These are phyloP conservation scores for Auriscalpium orientale DNA, from an alignment of 768 basidiomycete genomes.

Conservation along the genomic window DNA sequence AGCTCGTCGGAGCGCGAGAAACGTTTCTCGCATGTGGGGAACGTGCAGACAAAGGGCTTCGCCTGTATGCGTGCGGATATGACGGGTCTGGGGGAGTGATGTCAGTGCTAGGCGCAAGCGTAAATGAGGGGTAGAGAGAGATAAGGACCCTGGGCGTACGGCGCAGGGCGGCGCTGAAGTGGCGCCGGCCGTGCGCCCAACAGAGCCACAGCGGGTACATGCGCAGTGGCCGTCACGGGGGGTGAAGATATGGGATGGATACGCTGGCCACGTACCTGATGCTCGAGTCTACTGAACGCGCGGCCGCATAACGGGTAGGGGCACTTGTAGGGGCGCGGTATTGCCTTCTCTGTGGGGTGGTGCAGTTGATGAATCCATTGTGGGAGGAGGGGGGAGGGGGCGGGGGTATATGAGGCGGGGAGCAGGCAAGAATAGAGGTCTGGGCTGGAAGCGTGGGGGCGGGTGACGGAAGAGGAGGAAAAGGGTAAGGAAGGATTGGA, in stretches of 20 bases:
- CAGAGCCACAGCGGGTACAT: neutral
- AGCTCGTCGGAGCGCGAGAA: slow-evolving; percentile 98
- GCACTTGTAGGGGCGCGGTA: slow-evolving; percentile 88
- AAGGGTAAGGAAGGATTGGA: neutral
- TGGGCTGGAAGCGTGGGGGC: slow-evolving; percentile 5
- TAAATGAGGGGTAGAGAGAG: neutral
- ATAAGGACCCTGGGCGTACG: neutral
- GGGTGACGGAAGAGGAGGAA: slow-evolving; percentile 2
- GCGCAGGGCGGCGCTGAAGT: neutral
- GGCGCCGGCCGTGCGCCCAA: neutral
- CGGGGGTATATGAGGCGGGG: neutral
- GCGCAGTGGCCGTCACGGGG: slow-evolving; percentile 7
- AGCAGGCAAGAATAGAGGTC: slow-evolving; percentile 6
- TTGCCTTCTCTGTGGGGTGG: slow-evolving; percentile 30
- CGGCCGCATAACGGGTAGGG: slow-evolving; percentile 85
- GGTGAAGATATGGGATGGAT: slow-evolving; percentile 6
- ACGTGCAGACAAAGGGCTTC: slow-evolving; percentile 94
- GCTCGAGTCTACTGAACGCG: slow-evolving; percentile 95
- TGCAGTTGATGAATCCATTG: neutral
- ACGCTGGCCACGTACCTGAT: slow-evolving; percentile 57
- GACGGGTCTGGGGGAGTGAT: slow-evolving; percentile 66
- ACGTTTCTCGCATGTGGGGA: slow-evolving; percentile 93
- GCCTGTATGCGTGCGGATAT: slow-evolving; percentile 96
- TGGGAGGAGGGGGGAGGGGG: neutral
- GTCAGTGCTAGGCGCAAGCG: too few species aligned